These are phyloP conservation scores for Erythrophleum fordii DNA, from an alignment of 306 rosid species.

Conservation along the genomic window DNA sequence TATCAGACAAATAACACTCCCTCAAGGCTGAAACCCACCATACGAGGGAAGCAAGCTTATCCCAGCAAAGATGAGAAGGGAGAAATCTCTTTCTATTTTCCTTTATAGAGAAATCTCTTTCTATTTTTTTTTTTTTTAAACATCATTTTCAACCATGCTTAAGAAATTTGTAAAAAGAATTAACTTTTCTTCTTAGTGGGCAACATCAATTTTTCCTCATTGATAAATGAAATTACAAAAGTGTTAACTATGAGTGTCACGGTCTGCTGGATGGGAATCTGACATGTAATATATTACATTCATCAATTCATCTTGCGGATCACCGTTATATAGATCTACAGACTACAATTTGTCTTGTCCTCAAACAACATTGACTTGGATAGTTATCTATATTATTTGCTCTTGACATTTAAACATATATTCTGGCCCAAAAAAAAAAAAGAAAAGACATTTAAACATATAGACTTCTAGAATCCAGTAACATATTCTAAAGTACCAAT, in stretches of 20 bases:
- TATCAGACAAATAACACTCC: background rate
- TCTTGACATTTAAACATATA: background rate
- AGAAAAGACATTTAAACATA: too few species aligned
- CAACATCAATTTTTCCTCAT: background rate
- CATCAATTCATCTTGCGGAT: too few species aligned
- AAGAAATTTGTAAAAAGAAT: background rate
- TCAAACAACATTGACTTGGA: too few species aligned
- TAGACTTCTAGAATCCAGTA: background rate
- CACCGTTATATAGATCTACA: too few species aligned
- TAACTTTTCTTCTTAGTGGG: background rate
- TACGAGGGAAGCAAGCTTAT: background rate
- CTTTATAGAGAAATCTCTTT: too few species aligned
- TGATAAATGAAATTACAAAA: background rate
- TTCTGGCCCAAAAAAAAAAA: background rate
- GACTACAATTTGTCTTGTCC: background rate
- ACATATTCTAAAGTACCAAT: background rate
- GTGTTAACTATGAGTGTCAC: background rate
- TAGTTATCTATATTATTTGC: background rate
- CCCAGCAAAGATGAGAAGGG: background rate
- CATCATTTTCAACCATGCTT: too few species aligned
- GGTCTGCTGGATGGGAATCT: background rate
- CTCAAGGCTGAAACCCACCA: background rate
- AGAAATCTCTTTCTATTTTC: too few species aligned
- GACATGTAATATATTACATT: background rate
- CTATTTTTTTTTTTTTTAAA: too few species aligned